Percentiles rank a stretch among this genome's conserved stretches.
These are phyloP conservation scores for Colletotrichum sp. DNA, from an alignment of 2,329 filamentous ascomycete genomes.

Conservation along the genomic window DNA sequence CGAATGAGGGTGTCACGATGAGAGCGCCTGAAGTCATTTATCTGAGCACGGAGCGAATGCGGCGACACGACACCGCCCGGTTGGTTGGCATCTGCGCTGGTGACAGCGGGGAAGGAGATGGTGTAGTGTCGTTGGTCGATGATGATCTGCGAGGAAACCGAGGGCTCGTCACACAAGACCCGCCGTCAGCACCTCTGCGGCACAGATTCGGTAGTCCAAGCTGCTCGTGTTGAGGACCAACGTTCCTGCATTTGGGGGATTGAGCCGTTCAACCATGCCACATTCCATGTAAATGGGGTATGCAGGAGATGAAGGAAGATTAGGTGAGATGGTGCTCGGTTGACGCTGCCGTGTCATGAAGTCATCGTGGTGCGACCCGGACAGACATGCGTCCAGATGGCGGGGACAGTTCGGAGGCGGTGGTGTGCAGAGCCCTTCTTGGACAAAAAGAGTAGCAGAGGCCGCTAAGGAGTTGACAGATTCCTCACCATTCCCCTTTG, in stretches of 20 bases:
- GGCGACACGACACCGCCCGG: neutral
- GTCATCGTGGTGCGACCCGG: conserved; percentile 10
- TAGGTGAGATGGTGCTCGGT: neutral
- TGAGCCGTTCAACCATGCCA: neutral
- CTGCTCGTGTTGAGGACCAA: neutral
- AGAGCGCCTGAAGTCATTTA: neutral
- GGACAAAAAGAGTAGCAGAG: neutral
- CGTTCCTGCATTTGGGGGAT: conserved; percentile 8
- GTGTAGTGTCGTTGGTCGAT: neutral
- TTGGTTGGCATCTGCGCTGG: neutral
- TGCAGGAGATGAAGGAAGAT: neutral
- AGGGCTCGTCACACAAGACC: conserved; percentile 7
- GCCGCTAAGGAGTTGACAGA: neutral
- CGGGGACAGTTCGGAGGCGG: neutral
- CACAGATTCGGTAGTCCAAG: conserved; percentile 5
- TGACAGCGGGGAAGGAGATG: neutral
- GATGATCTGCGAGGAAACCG: conserved; percentile 8
- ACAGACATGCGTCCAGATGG: neutral
- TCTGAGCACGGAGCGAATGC: neutral
- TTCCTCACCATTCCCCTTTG: neutral
- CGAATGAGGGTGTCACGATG: neutral
- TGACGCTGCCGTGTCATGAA: neutral
- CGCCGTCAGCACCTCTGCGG: conserved; percentile 6
- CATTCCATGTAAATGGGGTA: neutral
- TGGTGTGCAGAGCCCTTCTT: neutral